Base-by-base conservation (phyloP, 805 yeast species). In the Starmerella tilneyi region DNA sequence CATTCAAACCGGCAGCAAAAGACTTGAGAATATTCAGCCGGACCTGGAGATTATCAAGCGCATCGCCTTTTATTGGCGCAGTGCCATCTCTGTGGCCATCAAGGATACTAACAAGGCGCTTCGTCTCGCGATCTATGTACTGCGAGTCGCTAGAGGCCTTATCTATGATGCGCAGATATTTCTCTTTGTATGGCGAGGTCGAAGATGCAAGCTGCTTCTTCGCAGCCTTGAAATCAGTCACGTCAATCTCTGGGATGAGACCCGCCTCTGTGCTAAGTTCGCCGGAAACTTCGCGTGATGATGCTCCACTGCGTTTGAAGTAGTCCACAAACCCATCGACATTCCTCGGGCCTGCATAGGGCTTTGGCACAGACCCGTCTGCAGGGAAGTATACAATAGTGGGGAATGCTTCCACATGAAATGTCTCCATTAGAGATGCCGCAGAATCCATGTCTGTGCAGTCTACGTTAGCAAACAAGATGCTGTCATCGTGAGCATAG, bases 281-380 rank as follows among this genome's bases (percentile, higher is more conserved):
- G 6, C 78, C 79, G 37, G 67, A 65, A 3, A 58, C 49, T 13
- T 65, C 63, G 53, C 79, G 64, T 47, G 55, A 56, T 6, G 68
- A 60, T 7, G 67, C 70, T 1, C 69, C 61, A 38, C 63, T 59
- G 3, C 56, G 53, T 17, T 56, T 68, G 24, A 81, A 55, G 53
- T 73, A 79, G 45, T 70, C 72, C 29, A 72, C 66, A 41, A 81
- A 68, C 17, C 71, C 60, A 19, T 70, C 72, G 15, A 71, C 53
- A 32, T 70, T 72, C 53, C 88, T 65, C 4, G 60, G 64, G 32
- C 69, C 76, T 13, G 75, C 60, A 55, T 78, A 84, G 30, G 66
- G 66, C 34, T 31, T 27, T 6, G 49, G 49, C 7, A 19, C 43
- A 4, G 28, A 21, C 27, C 27, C 37, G n/a, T 39, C 44, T 9